Evolutionary conservation across 495 filamentous ascomycete genomes (phyloP).

Genomic region (Aspergillus cavernicola): DNA sequence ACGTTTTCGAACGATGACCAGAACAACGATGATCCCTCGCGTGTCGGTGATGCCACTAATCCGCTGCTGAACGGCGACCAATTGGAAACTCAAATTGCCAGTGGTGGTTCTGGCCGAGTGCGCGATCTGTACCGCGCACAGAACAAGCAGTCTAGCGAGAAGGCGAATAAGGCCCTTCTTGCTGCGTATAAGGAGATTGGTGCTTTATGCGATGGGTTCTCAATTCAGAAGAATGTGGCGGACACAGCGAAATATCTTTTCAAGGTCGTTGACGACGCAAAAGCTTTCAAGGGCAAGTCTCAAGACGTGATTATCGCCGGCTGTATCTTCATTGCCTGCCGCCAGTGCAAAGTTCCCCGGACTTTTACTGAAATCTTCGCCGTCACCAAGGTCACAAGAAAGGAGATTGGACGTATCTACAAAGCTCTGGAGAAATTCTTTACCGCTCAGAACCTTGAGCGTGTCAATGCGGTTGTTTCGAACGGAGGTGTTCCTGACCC

Average conservation of each 20-base stretch:
- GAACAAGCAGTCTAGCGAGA: slow-evolving; percentile 80
- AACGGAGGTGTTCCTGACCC: slow-evolving; percentile 44
- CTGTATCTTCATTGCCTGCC: slow-evolving; percentile 96
- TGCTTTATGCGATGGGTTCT: slow-evolving; percentile 78
- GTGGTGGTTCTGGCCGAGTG: slow-evolving; percentile 64
- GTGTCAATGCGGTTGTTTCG: slow-evolving; percentile 45
- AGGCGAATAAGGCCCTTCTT: slow-evolving; percentile 73
- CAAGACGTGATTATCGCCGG: slow-evolving; percentile 91
- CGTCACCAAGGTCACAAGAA: slow-evolving; percentile 90
- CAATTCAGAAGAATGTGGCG: slow-evolving; percentile 71
- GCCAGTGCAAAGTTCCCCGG: slow-evolving; percentile 77
- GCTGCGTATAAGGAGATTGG: slow-evolving; percentile 88
- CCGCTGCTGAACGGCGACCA: slow-evolving; percentile 86
- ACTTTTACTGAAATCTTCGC: slow-evolving; percentile 91
- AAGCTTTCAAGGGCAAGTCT: slow-evolving; percentile 91
- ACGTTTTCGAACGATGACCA: slow-evolving; percentile 98
- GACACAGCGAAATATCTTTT: slow-evolving; percentile 90
- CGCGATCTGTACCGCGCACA: slow-evolving; percentile 84
- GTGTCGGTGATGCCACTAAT: slow-evolving; percentile 92
- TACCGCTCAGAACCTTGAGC: slow-evolving; percentile 52
- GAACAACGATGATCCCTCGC: slow-evolving; percentile 90
- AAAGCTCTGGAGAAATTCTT: slow-evolving; percentile 89
- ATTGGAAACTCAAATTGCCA: slow-evolving; percentile 85
- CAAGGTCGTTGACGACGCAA: slow-evolving; percentile 88
- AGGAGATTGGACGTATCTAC: slow-evolving; percentile 95